phyloP scores from a whole-genome alignment of 768 basidiomycete genomes.

The Pholiota molesta region DNA sequence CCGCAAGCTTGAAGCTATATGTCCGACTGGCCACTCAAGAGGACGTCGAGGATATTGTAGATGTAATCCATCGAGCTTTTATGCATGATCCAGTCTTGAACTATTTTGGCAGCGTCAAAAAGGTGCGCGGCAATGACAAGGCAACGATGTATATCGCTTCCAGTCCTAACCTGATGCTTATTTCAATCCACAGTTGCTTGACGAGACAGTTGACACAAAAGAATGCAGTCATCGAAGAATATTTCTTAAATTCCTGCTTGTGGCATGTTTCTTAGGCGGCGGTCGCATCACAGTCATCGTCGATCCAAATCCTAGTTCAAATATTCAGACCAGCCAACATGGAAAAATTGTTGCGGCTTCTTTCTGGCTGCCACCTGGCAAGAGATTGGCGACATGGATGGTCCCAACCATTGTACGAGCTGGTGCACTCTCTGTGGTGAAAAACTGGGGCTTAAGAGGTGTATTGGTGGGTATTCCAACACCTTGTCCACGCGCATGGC shows the following conservation, averaged over 20 bases:
- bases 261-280: constrained; percentile 20
- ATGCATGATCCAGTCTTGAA: background rate
- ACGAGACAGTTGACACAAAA: constrained; percentile 15
- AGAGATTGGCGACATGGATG: constrained; percentile 25
- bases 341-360: constrained; percentile 28
- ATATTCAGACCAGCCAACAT: constrained; percentile 1
- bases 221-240: constrained; percentile 15
- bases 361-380: constrained; percentile 30
- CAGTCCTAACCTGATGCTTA: background rate
- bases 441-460: constrained; percentile 22
- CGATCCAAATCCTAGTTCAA: constrained; percentile 13
- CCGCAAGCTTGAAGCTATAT: background rate
- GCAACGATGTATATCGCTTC: background rate
- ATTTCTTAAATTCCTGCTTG: constrained; percentile 25
- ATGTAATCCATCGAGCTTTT: background rate
- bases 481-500: too few species aligned
- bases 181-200: constrained; percentile 17
- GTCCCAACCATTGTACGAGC: constrained; percentile 21
- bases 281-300: constrained; percentile 31
- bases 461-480: too few species aligned
- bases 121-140: background rate
- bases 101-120: background rate
- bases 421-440: constrained; percentile 22
- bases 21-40: background rate
- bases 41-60: background rate